Conservation (phyloP, 495 filamentous ascomycete species). For the Lepraria neglecta region DNA sequence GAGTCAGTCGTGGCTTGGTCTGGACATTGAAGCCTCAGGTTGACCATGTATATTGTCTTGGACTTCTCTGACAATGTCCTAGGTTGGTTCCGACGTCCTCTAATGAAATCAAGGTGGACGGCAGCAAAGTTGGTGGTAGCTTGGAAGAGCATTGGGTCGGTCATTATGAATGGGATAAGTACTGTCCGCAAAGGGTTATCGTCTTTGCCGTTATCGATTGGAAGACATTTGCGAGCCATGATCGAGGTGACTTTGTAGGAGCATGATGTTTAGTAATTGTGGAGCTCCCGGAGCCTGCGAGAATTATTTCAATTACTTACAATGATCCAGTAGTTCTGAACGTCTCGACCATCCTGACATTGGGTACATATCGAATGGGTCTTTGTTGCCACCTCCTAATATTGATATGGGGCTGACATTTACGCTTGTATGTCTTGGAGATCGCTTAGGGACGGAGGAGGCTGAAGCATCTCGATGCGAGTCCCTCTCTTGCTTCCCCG, state of each 20-base stretch:
- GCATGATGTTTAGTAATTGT: not conserved
- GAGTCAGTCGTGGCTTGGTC: not conserved
- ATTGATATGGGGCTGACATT: not conserved
- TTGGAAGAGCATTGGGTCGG: conserved; percentile 12
- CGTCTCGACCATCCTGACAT: not conserved
- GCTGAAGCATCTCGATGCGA: not conserved
- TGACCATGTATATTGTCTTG: conserved; percentile 12
- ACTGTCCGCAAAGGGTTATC: not conserved
- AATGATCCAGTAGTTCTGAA: not conserved
- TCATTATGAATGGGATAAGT: conserved; percentile 6
- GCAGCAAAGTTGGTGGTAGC: conserved; percentile 15
- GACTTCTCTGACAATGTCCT: conserved; percentile 4
- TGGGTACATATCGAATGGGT: not conserved
- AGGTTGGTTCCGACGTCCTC: not conserved
- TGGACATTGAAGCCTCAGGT: conserved; percentile 2
- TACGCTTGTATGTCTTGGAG: too few relatives aligned
- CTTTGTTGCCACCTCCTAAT: not conserved
- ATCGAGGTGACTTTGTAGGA: not conserved
- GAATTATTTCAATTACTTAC: not conserved
- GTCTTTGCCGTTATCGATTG: not conserved
- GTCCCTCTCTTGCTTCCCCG: too few relatives aligned
- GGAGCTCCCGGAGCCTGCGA: too few relatives aligned
- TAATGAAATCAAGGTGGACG: conserved; percentile 12
- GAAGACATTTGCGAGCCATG: not conserved
- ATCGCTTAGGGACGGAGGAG: too few relatives aligned